Evolutionary conservation across 2,329 filamentous ascomycete genomes (phyloP), one percentile per base, ranked within the genome.

Genomic region (Sclerotinia glacialis): DNA sequence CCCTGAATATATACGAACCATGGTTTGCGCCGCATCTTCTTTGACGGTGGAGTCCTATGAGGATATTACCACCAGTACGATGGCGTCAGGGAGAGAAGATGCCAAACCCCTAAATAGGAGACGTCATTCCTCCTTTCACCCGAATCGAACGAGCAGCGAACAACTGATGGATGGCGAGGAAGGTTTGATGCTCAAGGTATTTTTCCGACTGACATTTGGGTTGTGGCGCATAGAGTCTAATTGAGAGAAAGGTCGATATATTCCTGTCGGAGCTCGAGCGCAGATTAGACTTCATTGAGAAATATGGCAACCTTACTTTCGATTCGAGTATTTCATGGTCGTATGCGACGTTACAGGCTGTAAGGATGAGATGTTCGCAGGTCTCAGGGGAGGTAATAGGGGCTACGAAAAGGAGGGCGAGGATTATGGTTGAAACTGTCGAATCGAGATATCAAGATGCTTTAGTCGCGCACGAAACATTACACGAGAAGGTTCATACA

Each of bases 371-470:
- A 73, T 99, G 95, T 78, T 92, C 92, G 49, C 88, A 93, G 70
- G 93, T 94, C 26, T 96, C 93, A 0, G 94, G 92, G 69, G 94
- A 95, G 75, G 86, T 97, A 56, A 86, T 98, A 72, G 95, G 93
- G 66, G 91, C 91, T 47, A 93, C 95, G 28, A 89, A 91, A 63
- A 87, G 92, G 70, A 86, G 93, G 68, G 87, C 96, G 68, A 90
- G 92, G 70, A 86, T 98, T 67, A 89, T 98, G 80, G 92, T 99
- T 44, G 94, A 98, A 73, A 97, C 93, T 0, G 82, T 99, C 18
- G 95, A 99, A 78, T 84, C 85, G 37, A 85, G 91, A 70, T 99
- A 97, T 78, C 89, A 96, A 69, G 91, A 95, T 72, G 93, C 91
- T 1, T 79, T 99, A 70, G 89, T 86, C 21, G 91, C 90, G 2